Conservation (phyloP, 2,329 filamentous ascomycete species). For the Scopulariopsis brevicaulis region DNA sequence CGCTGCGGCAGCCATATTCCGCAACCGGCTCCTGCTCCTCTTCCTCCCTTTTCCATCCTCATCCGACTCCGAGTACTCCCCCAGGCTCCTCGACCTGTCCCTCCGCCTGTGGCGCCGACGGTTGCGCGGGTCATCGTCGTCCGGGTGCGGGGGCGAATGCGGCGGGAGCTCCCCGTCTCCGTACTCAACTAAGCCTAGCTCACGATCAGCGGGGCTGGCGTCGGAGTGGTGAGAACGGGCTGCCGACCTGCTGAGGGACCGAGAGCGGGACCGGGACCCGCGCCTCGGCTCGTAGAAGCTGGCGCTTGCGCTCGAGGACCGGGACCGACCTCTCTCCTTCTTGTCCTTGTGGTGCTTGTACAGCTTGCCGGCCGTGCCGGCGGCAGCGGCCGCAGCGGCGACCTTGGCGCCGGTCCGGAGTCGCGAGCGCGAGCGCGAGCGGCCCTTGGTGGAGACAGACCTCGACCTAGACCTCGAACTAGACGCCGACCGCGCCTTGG, state of each 20-base stretch:
- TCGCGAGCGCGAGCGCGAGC: constrained; percentile 19
- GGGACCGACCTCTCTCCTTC: constrained; percentile 12
- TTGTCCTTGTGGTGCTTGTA: constrained; percentile 49
- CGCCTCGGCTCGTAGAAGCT: constrained; percentile 1
- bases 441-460: constrained; percentile 16
- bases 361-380: constrained; percentile 48
- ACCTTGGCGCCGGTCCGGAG: constrained; percentile 43
- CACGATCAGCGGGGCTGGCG: constrained; percentile 45
- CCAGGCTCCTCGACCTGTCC: constrained; percentile 7
- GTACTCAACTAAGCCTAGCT: constrained; percentile 60
- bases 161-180: constrained; percentile 44
- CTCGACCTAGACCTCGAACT: constrained; percentile 22
- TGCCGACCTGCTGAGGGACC: constrained; percentile 38
- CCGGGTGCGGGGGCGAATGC: constrained; percentile 17
- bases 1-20: constrained; percentile 42
- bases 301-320: constrained; percentile 9
- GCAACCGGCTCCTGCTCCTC: constrained; percentile 41
- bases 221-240: constrained; percentile 37
- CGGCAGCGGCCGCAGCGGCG: constrained; percentile 46
- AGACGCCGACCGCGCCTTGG: constrained; percentile 15
- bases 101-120: constrained; percentile 9
- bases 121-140: constrained; percentile 10
- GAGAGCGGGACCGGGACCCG: constrained; percentile 1
- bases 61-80: constrained; percentile 7
- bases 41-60: constrained; percentile 22